phyloP scores from a whole-genome alignment of 352 stramenopile genomes.

The Pythium brassicae region DNA sequence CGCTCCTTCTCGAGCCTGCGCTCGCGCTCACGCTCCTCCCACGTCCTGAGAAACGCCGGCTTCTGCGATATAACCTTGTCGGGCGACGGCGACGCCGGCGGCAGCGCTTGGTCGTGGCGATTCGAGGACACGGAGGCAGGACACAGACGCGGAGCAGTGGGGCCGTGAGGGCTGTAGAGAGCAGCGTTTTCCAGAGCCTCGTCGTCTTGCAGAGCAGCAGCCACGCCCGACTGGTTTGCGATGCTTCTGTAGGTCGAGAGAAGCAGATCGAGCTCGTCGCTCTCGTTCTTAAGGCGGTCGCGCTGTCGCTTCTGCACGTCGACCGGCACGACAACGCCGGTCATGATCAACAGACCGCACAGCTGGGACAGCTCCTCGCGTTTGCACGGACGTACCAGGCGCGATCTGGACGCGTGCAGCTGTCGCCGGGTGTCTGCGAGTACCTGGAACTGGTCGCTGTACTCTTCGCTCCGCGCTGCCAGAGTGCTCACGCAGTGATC shows the following conservation, averaged over 20 bases:
- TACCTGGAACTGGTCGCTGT: constrained; percentile 27
- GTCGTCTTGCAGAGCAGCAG: not conserved
- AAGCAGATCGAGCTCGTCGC: constrained; percentile 45
- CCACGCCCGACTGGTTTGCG: constrained; percentile 10
- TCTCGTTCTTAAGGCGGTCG: constrained; percentile 42
- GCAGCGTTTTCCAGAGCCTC: not conserved
- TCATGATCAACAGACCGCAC: not conserved
- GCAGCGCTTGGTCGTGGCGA: not conserved
- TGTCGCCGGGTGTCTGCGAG: constrained; percentile 13
- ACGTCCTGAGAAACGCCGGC: constrained; percentile 60
- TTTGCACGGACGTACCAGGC: constrained; percentile 21
- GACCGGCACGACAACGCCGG: not conserved
- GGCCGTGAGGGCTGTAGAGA: not conserved
- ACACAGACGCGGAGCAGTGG: not conserved
- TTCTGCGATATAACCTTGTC: constrained; percentile 21
- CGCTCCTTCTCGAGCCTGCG: constrained; percentile 54
- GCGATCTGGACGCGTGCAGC: constrained; percentile 20
- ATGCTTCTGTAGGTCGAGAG: constrained; percentile 51
- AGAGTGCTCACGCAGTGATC: constrained; percentile 51
- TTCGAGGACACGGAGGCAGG: not conserved
- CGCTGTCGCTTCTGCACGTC: constrained; percentile 28
- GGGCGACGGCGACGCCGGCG: not conserved
- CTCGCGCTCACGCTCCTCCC: constrained; percentile 65
- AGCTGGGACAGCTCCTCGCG: too few relatives aligned
- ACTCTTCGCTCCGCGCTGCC: constrained; percentile 27